A percentile compares a stretch with the other conserved stretches of the same genome.
Conservation (phyloP, 2,329 filamentous ascomycete species). For the Thielaviopsis euricoi region DNA sequence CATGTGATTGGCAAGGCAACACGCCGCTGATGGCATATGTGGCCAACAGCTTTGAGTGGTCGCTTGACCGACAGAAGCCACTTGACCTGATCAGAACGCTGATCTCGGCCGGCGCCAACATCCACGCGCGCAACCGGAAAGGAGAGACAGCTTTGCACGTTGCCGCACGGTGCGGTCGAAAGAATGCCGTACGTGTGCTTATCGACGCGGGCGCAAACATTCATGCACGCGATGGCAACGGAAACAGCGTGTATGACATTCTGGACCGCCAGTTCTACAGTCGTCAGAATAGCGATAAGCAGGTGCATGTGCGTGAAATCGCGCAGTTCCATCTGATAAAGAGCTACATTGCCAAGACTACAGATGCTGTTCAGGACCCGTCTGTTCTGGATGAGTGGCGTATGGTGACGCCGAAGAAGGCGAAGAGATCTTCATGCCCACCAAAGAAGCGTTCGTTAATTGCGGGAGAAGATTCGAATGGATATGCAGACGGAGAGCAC, state of each 20-base stretch:
- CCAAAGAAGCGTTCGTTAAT: not conserved
- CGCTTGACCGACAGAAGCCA: conserved; percentile 25
- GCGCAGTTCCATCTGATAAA: conserved; percentile 24
- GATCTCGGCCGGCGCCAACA: conserved; percentile 24
- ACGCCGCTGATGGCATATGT: conserved; percentile 41
- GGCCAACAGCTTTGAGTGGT: conserved; percentile 31
- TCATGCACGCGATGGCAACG: conserved; percentile 27
- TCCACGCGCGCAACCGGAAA: conserved; percentile 34
- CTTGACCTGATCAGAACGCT: conserved; percentile 28
- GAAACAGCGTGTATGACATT: conserved; percentile 29
- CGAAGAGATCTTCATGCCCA: not conserved
- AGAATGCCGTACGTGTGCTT: conserved; percentile 32
- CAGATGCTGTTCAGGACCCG: conserved; percentile 23
- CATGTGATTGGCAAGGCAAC: conserved; percentile 33
- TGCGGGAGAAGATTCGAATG: not conserved
- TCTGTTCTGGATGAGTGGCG: conserved; percentile 26
- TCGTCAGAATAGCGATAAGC: conserved; percentile 17
- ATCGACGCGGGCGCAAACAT: conserved; percentile 31
- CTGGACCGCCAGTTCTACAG: conserved; percentile 24
- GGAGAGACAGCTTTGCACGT: conserved; percentile 40
- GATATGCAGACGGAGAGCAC: not conserved
- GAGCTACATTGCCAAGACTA: conserved; percentile 24
- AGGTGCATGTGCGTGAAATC: conserved; percentile 22
- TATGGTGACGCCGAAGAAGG: not conserved
- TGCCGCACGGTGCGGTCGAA: conserved; percentile 35